A percentile compares a stretch with the other conserved stretches of the same genome.
Conservation (phyloP, 176 grass and related monocot genomes). For the Ensete glaucum region DNA sequence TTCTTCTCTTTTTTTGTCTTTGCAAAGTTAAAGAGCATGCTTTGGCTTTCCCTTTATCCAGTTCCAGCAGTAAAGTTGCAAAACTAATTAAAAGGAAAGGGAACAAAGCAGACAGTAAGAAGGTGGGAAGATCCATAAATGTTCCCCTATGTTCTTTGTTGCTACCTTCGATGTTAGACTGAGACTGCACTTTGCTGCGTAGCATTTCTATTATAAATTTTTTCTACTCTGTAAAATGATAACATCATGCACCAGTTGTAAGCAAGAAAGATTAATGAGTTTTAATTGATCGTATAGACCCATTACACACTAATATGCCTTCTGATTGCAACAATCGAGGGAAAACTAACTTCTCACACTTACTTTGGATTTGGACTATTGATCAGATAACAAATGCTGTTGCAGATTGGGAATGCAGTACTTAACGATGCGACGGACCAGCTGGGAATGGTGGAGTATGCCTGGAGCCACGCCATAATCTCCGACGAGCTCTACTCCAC, state of each 20-base stretch:
- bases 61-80: neutral
- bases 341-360: no score
- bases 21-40: neutral
- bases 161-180: neutral
- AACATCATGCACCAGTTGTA: neutral
- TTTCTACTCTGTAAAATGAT: neutral
- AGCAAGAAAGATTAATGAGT: neutral
- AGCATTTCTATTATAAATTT: neutral
- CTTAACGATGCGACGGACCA: slow-evolving; percentile 87
- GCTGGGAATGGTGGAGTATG: slow-evolving; percentile 94
- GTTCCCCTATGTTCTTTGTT: neutral
- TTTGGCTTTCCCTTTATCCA: neutral
- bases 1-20: no score
- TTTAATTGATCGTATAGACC: no score
- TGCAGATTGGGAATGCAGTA: slow-evolving; percentile 89
- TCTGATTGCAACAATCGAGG: no score
- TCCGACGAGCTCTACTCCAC: slow-evolving; percentile 74
- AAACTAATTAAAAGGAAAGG: neutral
- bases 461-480: slow-evolving; percentile 98
- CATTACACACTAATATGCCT: no score
- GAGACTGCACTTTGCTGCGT: no score
- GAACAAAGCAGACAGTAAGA: neutral
- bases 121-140: neutral
- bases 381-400: neutral
- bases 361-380: no score